Evolutionary conservation across 164 flowering plant species (phyloP), one percentile per base, ranked within the genome.

Genomic region (Kingdonia uniflora): DNA sequence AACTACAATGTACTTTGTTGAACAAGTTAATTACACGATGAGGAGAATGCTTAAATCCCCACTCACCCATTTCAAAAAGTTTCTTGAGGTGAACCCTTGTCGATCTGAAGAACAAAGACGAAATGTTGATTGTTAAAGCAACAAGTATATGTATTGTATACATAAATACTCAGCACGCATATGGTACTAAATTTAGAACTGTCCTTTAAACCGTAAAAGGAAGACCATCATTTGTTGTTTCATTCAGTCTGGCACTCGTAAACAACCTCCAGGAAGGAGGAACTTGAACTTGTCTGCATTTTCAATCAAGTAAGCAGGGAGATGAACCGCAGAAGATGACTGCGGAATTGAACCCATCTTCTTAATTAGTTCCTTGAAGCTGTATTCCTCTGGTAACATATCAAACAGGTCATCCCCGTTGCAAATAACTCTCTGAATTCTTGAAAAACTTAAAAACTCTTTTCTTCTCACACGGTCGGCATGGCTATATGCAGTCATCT

Each of bases 401-500:
- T 70, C 80, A 42, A 65, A 76, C 14, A 76, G 71, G 59, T 76
- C 71, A 35, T 68, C 58, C 13, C 80, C 80, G 42, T 17, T 23
- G 33, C 80, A 73, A 0, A 76, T 65, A 14, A 70, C 60, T 43
- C 35, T 64, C 54, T 76, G 80, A 29, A 76, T 76, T 51, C 77
- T 65, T 2, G 62, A 56, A 21, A 52, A 45, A 2, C 54, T 51
- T 15, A 76, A 51, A 52, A 72, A 70, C n/a, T 65, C 59, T 19
- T 21, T 42, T 3, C 49, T 24, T 57, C 45, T 68, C 14, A 76
- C 77, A 2, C 80, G 58, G 42, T 73, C 77, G 1, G 77, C 77
- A 54, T 76, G 80, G 50, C 80, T 73, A 23, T 76, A 76, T 0
- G 60, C 80, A 10, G 66, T 76, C 80, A 76, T 76, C 55, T 76